Evolutionary conservation across 2,329 filamentous ascomycete genomes (phyloP), one percentile per base, ranked within the genome.

Genomic region (Fusarium mundagurra): DNA sequence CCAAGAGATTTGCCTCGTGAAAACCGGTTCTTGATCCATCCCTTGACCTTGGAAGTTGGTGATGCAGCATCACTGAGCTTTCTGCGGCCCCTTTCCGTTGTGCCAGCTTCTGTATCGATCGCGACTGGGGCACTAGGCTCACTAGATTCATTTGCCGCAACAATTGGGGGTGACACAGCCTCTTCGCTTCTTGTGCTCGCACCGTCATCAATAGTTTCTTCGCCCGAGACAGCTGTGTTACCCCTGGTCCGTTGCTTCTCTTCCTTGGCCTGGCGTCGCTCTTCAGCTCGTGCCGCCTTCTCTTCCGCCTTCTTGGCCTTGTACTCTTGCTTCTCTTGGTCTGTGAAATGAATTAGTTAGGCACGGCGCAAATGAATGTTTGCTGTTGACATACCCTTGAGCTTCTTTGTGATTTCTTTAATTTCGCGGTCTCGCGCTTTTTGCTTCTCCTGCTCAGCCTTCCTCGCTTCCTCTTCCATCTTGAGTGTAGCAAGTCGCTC

Each of bases 401-500:
- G 76, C 72, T 87, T 88, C 77, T 85, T 88, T 44, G 86, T 83
- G 22, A 87, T 85, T 9, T 89, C 87, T 61, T 87, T 87, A 8
- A 87, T 80, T 78, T 91, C 88, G 68, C 83, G 86, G 54, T 89
- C 87, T 17, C 86, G 84, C 12, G 83, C 82, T 82, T 85, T 89
- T 76, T 85, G 83, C 75, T 79, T 82, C 47, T 84, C 83, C 8
- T 78, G 82, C 60, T 88, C 84, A 75, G 90, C 91, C 74, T 90
- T 87, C 53, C 83, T 85, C 53, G 86, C 86, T 55, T 89, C 87
- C 57, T 91, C 87, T 61, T 91, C 88, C 79, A 92, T 88, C 76
- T 89, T 88, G 72, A 91, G 86, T 66, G 94, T 91, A 69, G 90
- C 86, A 69, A 93, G 88, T 67, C 91, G 88, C 55, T 92, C 93